Base-by-base conservation (phyloP, 805 yeast species). In the Candida broadrunensis region DNA sequence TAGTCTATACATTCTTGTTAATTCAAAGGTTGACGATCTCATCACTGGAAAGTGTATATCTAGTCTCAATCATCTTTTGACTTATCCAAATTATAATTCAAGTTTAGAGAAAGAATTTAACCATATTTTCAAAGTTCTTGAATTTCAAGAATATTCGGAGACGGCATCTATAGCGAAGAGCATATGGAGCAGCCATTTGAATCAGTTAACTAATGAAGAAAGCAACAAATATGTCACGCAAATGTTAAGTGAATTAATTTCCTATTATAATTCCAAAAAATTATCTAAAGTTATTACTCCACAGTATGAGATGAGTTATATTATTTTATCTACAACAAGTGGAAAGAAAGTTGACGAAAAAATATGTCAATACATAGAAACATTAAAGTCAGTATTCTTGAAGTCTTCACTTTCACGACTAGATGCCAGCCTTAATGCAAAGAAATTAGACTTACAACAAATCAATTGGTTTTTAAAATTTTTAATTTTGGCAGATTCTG, bases 61-160 rank as follows among this genome's bases (percentile, higher is more conserved):
- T 5, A 25, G 14, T n/a, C 29, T 25, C 12, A n/a, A 25, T 7
- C 73, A 72, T 41, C 47, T 80, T 11, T 54, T 80, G 21, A 50
- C 55, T 8, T 65, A 72, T 8, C 85, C 87, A 5, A 75, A 85
- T 0, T 76, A 70, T 51, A 77, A 64, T 49, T 73, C 87, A 0
- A 48, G 51, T 1, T 47, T 83, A 11, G 90, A 83, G 54, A 54
- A 61, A 0, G 65, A 76, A 33, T 49, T 67, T 23, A 36, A 50
- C 1, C 35, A 38, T 0, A 38, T 69, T 3, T 45, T 56, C 5
- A 37, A 36, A 4, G 19, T 63, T 5, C 39, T 61, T 5, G 5
- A 7, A 8, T 5, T n/a, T 16, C 23, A 21, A 9, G 4, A 14
- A 26, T 29, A 40, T 12, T 21, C 23, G 16, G 16, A 39, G 21